Conservation (phyloP, 2,329 filamentous ascomycete genomes). For the Elsinoe australis region DNA sequence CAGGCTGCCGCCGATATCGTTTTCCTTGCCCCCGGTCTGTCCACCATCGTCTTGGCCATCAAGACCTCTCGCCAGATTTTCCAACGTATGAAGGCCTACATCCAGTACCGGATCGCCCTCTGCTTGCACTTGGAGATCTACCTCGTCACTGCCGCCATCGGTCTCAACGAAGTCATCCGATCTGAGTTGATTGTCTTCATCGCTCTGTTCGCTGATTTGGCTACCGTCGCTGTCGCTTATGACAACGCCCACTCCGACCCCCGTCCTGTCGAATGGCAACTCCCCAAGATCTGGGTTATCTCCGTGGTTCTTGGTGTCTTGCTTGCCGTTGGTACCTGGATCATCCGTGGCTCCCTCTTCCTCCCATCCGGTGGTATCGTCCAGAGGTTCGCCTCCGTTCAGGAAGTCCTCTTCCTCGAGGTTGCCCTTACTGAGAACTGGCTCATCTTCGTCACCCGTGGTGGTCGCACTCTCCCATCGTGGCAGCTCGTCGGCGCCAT, state of each 20-base stretch:
- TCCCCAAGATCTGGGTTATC: conserved; percentile 76
- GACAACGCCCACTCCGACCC: conserved; percentile 70
- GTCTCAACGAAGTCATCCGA: conserved; percentile 68
- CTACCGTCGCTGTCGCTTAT: conserved; percentile 70
- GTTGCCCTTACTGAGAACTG: conserved; percentile 48
- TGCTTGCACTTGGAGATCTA: conserved; percentile 70
- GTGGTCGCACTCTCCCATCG: conserved; percentile 64
- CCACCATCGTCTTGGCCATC: conserved; percentile 64
- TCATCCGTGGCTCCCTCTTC: conserved; percentile 64
- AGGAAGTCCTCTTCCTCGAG: conserved; percentile 57
- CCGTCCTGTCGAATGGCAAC: conserved; percentile 70
- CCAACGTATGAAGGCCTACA: conserved; percentile 71
- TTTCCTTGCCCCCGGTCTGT: conserved; percentile 64
- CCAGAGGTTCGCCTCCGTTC: conserved; percentile 65
- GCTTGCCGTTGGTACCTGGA: conserved; percentile 64
- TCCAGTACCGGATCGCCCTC: conserved; percentile 68
- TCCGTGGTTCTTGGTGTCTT: conserved; percentile 59
- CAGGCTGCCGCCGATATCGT: conserved; percentile 68
- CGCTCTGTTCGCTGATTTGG: conserved; percentile 70
- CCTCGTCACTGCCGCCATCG: conserved; percentile 69
- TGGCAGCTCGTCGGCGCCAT: conserved; percentile 68
- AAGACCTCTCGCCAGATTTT: conserved; percentile 69
- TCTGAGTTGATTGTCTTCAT: conserved; percentile 71
- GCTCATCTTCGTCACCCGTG: conserved; percentile 49
- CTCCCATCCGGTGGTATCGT: conserved; percentile 63